Base-by-base conservation (phyloP, 495 filamentous ascomycete species). In the Penicillium crystallinum region DNA sequence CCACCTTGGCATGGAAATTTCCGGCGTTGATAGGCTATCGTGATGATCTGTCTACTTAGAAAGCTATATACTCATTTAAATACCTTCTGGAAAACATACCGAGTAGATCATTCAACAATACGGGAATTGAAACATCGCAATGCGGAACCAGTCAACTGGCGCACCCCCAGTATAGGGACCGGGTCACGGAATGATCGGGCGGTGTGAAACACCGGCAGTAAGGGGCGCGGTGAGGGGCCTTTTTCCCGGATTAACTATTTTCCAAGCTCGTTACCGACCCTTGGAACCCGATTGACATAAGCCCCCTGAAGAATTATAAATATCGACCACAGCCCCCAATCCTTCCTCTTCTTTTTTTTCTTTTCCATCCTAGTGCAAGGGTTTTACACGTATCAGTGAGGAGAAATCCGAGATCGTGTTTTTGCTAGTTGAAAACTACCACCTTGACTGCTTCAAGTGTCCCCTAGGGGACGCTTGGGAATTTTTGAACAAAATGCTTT, bases 361-460 rank as follows among this genome's bases (percentile, higher is more conserved):
- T 68, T 74, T 56, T 66, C 51, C 65, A 77, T 77, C 72, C 73
- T 74, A 62, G 75, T 78, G 75, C 75, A 77, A 62, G 74, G 75
- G 75, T 74, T 73, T 73, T 77, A 78, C 73, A 73, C 73, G 71
- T 70, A 62, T 75, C 75, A 77, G 75, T 79, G 76, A 79, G 75
- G 76, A 79, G 69, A 70, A 64, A 73, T 79, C 76, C 76, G 76
- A 79, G 75, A 74, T 62, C 71, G 73, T 76, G 73, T 78, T 77
- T 77, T 77, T 77, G 76, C 76, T 79, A 76, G 75, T 79, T 79
- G 76, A 79, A 79, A 79, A 79, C 76, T 79, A 77, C 68, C 67
- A 72, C 69, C 62, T 69, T 77, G 73, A 75, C 73, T 53, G 55
- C 73, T 77, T 58, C 65, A 60, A 49, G 58, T 68, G 72, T 68